Percentiles rank a stretch among this genome's conserved stretches.
Evolutionary conservation across 768 basidiomycete genomes (phyloP).

Genomic region (Tylopilus plumbeoviolaceoides): DNA sequence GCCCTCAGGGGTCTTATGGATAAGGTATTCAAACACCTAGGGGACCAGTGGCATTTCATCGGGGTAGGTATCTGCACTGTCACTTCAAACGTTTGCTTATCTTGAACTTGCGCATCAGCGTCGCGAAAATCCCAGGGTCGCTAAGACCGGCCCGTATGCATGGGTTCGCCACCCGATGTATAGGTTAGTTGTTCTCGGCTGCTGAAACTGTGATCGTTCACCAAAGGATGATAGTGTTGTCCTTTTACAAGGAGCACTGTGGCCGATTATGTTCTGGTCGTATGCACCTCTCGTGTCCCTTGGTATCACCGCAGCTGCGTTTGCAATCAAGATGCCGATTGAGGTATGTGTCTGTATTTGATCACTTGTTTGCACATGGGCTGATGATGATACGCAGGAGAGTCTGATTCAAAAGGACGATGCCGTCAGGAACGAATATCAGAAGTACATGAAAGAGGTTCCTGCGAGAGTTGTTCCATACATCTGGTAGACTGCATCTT

Average conservation of each 20-base stretch:
- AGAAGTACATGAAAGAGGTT: constrained; percentile 25
- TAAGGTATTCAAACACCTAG: constrained; percentile 9
- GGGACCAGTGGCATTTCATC: constrained; percentile 27
- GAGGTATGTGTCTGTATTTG: constrained; percentile 17
- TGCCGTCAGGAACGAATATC: constrained; percentile 22
- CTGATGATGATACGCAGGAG: constrained; percentile 14
- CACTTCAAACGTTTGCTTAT: no score
- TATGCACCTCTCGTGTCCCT: constrained; percentile 24
- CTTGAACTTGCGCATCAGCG: constrained; percentile 12
- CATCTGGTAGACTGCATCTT: constrained; percentile 18
- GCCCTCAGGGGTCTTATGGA: constrained; percentile 1
- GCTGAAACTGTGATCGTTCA: not conserved
- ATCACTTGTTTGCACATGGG: not conserved
- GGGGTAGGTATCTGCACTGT: constrained; percentile 8
- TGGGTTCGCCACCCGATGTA: constrained; percentile 34
- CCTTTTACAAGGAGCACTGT: constrained; percentile 15
- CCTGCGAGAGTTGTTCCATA: constrained; percentile 25
- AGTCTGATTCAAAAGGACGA: constrained; percentile 25
- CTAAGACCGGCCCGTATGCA: constrained; percentile 31
- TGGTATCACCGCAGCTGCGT: constrained; percentile 13
- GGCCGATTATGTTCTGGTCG: constrained; percentile 30
- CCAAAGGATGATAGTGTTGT: constrained; percentile 3
- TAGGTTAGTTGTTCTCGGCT: constrained; percentile 12
- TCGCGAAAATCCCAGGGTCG: constrained; percentile 29
- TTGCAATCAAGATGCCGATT: constrained; percentile 31